Evolutionary conservation across 495 filamentous ascomycete species (phyloP).

Genomic region (Lentithecium fluviatile): DNA sequence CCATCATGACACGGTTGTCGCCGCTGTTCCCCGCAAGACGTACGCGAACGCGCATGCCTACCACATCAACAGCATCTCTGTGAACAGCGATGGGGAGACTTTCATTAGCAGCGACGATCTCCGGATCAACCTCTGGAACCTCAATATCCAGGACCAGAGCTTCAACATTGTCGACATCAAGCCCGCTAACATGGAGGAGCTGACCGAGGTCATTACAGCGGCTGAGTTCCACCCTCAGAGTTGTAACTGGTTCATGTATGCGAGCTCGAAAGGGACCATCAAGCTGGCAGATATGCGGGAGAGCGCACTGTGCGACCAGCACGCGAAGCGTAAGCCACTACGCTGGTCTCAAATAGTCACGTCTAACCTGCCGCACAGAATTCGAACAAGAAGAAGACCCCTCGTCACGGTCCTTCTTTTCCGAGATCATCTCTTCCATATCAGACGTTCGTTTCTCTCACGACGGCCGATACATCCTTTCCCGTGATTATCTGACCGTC

Average conservation of each 20-base stretch:
- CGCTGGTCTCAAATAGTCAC: background rate
- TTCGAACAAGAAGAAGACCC: constrained; percentile 99
- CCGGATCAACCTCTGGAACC: constrained; percentile 96
- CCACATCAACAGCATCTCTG: constrained; percentile 99
- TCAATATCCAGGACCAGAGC: constrained; percentile 99
- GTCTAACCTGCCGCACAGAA: constrained; percentile 54
- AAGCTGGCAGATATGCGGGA: constrained; percentile 98
- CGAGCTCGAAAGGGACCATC: constrained; percentile 97
- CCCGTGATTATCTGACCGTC: constrained; percentile 94
- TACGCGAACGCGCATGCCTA: constrained; percentile 99
- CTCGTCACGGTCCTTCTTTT: constrained; percentile 98
- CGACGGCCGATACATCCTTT: constrained; percentile 95
- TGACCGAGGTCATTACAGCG: constrained; percentile 97
- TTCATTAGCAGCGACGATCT: constrained; percentile 98
- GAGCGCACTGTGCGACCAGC: constrained; percentile 91
- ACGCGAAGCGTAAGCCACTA: constrained; percentile 77
- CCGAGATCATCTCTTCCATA: constrained; percentile 98
- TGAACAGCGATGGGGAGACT: constrained; percentile 98
- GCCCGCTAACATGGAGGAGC: constrained; percentile 98
- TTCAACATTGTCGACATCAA: constrained; percentile 99
- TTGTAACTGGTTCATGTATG: constrained; percentile 99
- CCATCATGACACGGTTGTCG: constrained; percentile 97
- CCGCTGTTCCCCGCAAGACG: constrained; percentile 89
- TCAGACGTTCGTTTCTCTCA: constrained; percentile 97
- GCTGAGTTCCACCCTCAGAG: constrained; percentile 96